Evolutionary conservation across 176 grass and related monocot species (phyloP).

Genomic region (Elymus sibiricus): DNA sequence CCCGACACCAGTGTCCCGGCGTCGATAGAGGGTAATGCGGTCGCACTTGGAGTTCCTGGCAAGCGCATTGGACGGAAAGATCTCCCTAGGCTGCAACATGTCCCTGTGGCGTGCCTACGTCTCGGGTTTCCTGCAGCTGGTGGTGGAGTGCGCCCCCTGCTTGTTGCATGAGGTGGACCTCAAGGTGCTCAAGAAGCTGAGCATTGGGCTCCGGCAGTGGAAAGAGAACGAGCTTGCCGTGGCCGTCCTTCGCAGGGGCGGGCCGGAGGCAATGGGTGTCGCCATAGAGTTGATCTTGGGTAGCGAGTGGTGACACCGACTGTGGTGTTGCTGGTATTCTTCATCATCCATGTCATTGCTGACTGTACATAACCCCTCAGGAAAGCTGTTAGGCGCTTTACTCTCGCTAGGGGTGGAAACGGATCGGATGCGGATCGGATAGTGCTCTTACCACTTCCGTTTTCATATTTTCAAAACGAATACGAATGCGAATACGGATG

Average conservation of each 20-base stretch:
- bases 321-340: not conserved
- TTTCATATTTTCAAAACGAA: too few relatives aligned
- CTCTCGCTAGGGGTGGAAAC: too few relatives aligned
- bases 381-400: not conserved
- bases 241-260: conserved; percentile 49
- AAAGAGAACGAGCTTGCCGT: conserved; percentile 72
- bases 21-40: conserved; percentile 59
- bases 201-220: conserved; percentile 63
- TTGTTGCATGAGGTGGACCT: conserved; percentile 80
- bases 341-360: not conserved
- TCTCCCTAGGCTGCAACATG: conserved; percentile 67
- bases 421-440: too few relatives aligned
- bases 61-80: conserved; percentile 73
- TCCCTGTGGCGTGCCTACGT: conserved; percentile 78
- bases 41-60: conserved; percentile 76
- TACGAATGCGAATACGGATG: too few relatives aligned
- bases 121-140: conserved; percentile 63
- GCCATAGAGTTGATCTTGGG: conserved; percentile 70
- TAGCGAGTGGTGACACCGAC: conserved; percentile 30
- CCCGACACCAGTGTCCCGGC: conserved; percentile 42
- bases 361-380: conserved; percentile 16
- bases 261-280: conserved; percentile 47
- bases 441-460: too few relatives aligned
- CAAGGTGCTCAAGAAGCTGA: conserved; percentile 54
- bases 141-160: conserved; percentile 76